A percentile compares a stretch with the other conserved stretches of the same genome.
Conservation (phyloP, 305 asterid species). For the Fraxinus sp. region DNA sequence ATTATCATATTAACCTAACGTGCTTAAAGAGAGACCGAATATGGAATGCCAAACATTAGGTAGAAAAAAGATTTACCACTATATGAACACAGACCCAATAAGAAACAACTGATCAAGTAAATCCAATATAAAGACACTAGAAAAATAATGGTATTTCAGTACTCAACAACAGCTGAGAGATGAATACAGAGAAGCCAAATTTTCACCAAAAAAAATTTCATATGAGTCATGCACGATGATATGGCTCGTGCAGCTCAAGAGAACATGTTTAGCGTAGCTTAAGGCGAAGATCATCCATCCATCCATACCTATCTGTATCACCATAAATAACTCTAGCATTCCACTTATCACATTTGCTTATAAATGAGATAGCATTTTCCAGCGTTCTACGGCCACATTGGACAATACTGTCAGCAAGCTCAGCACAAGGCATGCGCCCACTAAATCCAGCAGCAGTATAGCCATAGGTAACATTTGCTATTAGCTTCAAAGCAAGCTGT, state of each 20-base stretch:
- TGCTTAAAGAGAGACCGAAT: not conserved
- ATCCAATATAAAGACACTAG: not conserved
- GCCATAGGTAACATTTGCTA: constrained; percentile 96
- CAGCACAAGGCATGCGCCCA: constrained; percentile 99
- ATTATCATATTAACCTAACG: constrained; percentile 1
- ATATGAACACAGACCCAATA: not conserved
- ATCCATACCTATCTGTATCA: constrained; percentile 84
- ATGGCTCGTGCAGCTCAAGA: constrained; percentile 8
- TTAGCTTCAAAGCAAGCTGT: constrained; percentile 96
- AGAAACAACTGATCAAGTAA: not conserved
- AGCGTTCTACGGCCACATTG: constrained; percentile 97
- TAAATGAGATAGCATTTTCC: constrained; percentile 82
- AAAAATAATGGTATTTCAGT: not conserved
- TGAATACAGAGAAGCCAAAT: not conserved
- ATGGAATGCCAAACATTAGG: constrained; percentile 1
- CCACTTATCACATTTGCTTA: constrained; percentile 74
- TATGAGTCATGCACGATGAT: constrained; percentile 3
- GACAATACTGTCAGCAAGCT: constrained; percentile 97
- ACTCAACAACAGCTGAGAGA: not conserved
- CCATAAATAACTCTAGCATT: constrained; percentile 88
- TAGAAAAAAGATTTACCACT: not conserved
- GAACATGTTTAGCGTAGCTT: not conserved
- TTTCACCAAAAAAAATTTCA: not conserved
- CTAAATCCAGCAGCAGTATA: constrained; percentile 99
- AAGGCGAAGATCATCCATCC: not conserved